Evolutionary conservation across 2,329 filamentous ascomycete genomes (phyloP).

Genomic region (Trichoderma cornu-damae): DNA sequence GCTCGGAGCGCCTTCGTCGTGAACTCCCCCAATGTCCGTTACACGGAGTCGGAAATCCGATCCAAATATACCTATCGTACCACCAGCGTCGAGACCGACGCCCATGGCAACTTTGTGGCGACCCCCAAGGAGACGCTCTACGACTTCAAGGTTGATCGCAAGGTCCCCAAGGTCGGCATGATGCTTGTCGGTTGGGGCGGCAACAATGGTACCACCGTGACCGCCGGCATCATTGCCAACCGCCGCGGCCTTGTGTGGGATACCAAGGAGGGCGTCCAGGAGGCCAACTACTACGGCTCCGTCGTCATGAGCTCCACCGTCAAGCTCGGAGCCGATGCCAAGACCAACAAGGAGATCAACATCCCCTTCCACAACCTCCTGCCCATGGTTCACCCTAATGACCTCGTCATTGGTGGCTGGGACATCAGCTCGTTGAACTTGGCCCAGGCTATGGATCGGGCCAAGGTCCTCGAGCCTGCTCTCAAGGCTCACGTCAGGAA

Average conservation of each 20-base stretch:
- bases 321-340: slow-evolving; percentile 85
- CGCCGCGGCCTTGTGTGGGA: slow-evolving; percentile 82
- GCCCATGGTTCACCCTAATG: slow-evolving; percentile 96
- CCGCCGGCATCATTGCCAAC: slow-evolving; percentile 95
- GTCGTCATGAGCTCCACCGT: slow-evolving; percentile 95
- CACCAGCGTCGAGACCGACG: slow-evolving; percentile 68
- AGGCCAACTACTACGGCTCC: slow-evolving; percentile 97
- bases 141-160: slow-evolving; percentile 95
- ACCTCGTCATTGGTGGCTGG: slow-evolving; percentile 93
- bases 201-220: slow-evolving; percentile 97
- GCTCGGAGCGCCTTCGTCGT: slow-evolving; percentile 71
- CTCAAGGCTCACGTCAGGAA: slow-evolving; percentile 86
- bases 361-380: slow-evolving; percentile 92
- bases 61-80: slow-evolving; percentile 97
- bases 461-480: slow-evolving; percentile 89
- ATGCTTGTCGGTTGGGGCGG: slow-evolving; percentile 98
- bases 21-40: slow-evolving; percentile 85
- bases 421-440: slow-evolving; percentile 92
- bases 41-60: slow-evolving; percentile 81
- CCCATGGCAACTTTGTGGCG: slow-evolving; percentile 73
- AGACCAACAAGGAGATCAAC: slow-evolving; percentile 85
- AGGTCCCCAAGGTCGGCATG: slow-evolving; percentile 86
- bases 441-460: slow-evolving; percentile 89
- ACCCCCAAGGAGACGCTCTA: slow-evolving; percentile 85
- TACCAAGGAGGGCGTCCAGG: slow-evolving; percentile 79